Evolutionary conservation across 345 rosid species (phyloP), one percentile per base, ranked within the genome.

Genomic region (Dovyalis caffra): DNA sequence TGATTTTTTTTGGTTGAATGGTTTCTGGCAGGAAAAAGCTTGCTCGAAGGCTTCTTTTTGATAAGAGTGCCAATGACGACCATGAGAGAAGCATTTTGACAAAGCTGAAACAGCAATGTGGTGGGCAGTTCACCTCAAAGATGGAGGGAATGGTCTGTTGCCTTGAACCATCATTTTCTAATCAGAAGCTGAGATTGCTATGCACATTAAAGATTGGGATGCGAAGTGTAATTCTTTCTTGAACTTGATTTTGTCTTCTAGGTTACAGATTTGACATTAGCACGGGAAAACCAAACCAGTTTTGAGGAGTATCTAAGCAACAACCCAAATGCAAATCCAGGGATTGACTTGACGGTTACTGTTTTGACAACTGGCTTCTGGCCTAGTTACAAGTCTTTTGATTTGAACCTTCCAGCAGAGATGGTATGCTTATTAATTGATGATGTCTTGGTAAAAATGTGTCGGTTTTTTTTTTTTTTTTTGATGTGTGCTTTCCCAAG

Each of bases 51-150:
- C 88, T 87, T n/a, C 77, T 80, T 29, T 80, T 80, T 71, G 83
- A 69, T 47, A 73, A 73, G 66, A 80, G 83, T 69, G 83, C 83
- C 8, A 80, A 80, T 72, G 80, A 80, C 34, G 83, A 80, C n/a
- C 83, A 80, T 21, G 83, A 80, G 64, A 72, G 79, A 64, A 80
- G 83, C 32, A 80, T 80, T 69, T 69, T 80, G 63, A 80, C 83
- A 53, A 80, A 80, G 75, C 74, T 80, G 66, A 80, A 80, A 78
- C 90, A 82, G 70, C 90, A 86, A 69, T 86, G 82, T 79, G 93
- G 91, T 70, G 86, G 87, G 43, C 88, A 86, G 51, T 87, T 89
- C 76, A 87, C 91, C 34, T 81, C 88, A 57, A 89, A 87, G 81
- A 86, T 80, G 83, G 83, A 80, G 60, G 77, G 83, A 20, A 80